phyloP scores from a whole-genome alignment of 768 basidiomycete species.

The Pleurotus djamor region DNA sequence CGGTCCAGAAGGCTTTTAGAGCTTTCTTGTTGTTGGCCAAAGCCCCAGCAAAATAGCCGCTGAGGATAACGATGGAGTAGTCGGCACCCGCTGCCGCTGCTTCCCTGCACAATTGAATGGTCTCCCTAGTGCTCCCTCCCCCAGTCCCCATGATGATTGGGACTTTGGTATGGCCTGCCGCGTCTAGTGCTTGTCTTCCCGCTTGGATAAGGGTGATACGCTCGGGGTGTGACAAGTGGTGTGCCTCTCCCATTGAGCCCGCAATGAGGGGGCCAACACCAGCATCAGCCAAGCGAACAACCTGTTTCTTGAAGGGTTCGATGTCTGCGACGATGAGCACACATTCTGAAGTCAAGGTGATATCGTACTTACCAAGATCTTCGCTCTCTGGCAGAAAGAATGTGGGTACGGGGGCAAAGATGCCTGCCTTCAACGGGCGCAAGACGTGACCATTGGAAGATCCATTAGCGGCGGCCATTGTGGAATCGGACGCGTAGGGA shows the following conservation, averaged over 20 bases:
- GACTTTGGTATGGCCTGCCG: slow-evolving; percentile 49
- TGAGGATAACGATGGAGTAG: slow-evolving; percentile 80
- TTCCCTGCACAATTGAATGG: slow-evolving; percentile 69
- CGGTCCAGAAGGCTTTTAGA: slow-evolving; percentile 75
- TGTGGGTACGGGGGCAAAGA: slow-evolving; percentile 84
- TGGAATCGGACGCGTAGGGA: neutral
- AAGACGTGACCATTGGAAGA: slow-evolving; percentile 23
- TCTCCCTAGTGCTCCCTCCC: slow-evolving; percentile 80
- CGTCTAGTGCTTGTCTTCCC: slow-evolving; percentile 71
- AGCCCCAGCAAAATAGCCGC: slow-evolving; percentile 85
- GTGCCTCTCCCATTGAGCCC: slow-evolving; percentile 87
- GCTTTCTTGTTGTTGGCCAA: slow-evolving; percentile 60
- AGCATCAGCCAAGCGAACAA: slow-evolving; percentile 58
- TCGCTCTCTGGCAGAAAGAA: slow-evolving; percentile 78
- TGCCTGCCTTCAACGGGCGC: slow-evolving; percentile 68
- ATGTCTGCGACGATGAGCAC: slow-evolving; percentile 44
- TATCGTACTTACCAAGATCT: slow-evolving; percentile 67
- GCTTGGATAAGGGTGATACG: slow-evolving; percentile 61
- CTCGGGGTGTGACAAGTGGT: slow-evolving; percentile 69
- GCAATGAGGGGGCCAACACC: slow-evolving; percentile 73
- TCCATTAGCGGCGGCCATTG: slow-evolving; percentile 33
- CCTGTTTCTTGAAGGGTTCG: slow-evolving; percentile 63
- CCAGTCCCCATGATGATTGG: slow-evolving; percentile 86
- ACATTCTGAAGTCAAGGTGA: neutral
- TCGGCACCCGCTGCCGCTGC: slow-evolving; percentile 88